phyloP scores from a whole-genome alignment of 192 early-diverging fungal species.

The Pilobolus umbonatus region DNA sequence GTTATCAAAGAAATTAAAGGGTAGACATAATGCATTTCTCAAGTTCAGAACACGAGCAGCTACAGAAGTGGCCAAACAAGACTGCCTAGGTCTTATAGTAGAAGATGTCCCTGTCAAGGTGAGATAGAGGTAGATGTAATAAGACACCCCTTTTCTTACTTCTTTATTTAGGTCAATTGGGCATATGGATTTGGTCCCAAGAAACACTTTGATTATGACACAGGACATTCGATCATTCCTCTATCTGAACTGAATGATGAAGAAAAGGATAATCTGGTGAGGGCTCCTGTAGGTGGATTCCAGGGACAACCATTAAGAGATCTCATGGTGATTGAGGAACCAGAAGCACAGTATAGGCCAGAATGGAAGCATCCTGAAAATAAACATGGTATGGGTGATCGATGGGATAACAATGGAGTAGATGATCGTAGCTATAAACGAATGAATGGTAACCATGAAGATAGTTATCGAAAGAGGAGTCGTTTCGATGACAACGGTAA shows the following conservation, averaged over 20 bases:
- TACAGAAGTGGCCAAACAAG: slow-evolving; percentile 10
- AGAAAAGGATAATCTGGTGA: slow-evolving; percentile 26
- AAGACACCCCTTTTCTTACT: not conserved
- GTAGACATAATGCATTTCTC: slow-evolving; percentile 15
- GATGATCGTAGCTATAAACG: not conserved
- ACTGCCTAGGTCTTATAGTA: not conserved
- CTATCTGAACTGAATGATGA: slow-evolving; percentile 18
- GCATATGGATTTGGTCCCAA: slow-evolving; percentile 39
- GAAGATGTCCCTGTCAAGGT: slow-evolving; percentile 23
- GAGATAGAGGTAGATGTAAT: slow-evolving; percentile 3
- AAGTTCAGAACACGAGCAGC: slow-evolving; percentile 13
- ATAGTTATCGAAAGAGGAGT: not conserved
- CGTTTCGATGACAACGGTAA: not conserved
- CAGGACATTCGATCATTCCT: slow-evolving; percentile 31
- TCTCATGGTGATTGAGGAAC: slow-evolving; percentile 34
- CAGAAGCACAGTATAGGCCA: slow-evolving; percentile 25
- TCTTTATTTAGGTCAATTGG: slow-evolving; percentile 28
- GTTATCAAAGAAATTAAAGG: slow-evolving; percentile 10
- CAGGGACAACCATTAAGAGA: slow-evolving; percentile 24
- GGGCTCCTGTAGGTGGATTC: slow-evolving; percentile 26
- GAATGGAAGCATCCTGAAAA: slow-evolving; percentile 18
- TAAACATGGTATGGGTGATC: too few species aligned
- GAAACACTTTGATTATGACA: slow-evolving; percentile 31
- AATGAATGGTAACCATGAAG: not conserved
- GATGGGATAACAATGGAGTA: not conserved